Evolutionary conservation across 1,284 basidiomycete genomes (phyloP), one percentile per base, ranked within the genome.

Genomic region (Vanrija sp.): DNA sequence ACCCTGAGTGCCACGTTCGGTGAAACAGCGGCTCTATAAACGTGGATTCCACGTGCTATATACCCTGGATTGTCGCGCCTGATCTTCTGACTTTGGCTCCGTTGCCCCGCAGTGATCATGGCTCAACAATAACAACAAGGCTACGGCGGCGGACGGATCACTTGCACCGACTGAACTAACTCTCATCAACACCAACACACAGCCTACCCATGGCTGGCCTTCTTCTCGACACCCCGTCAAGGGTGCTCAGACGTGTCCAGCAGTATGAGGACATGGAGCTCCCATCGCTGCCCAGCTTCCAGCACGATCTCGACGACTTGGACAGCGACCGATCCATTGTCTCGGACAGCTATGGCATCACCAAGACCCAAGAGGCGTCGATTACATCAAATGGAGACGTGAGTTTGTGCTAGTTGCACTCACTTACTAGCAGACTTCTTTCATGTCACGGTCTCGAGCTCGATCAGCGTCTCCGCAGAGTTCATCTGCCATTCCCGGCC

Each of bases 181-280:
- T 34, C 25, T 42, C 12, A 14, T 38, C 18, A 10, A 48, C 21
- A n/a, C 8, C 34, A 9, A 9, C 38, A 16, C n/a, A n/a, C 38
- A 28, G 6, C 28, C 28, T 12, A 48, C 49, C 44, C 18, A 71
- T 70, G 66, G 66, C 67, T 14, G 58, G 63, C 25, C 61, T 28
- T 6, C 28, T 63, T 5, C 51, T 66, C 6, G 71, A 73, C 43
- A 71, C 70, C 7, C 72, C 72, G 1, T 65, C 66, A 23, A 59
- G 68, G 56, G 62, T 75, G 26, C 57, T 74, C 38, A 63, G 64
- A 44, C 53, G 72, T 25, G 67, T 75, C 1, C 64, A 72, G 54
- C 62, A 63, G 44, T 63, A 67, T 6, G 73, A 75, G 51, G 72
- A 74, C 28, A 65, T 73, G 61, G 73, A 75, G 43, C 47, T 75